Evolutionary conservation across 768 basidiomycete genomes (phyloP), one percentile per base, ranked within the genome.

Genomic region (Phanerodontia chrysosporium): DNA sequence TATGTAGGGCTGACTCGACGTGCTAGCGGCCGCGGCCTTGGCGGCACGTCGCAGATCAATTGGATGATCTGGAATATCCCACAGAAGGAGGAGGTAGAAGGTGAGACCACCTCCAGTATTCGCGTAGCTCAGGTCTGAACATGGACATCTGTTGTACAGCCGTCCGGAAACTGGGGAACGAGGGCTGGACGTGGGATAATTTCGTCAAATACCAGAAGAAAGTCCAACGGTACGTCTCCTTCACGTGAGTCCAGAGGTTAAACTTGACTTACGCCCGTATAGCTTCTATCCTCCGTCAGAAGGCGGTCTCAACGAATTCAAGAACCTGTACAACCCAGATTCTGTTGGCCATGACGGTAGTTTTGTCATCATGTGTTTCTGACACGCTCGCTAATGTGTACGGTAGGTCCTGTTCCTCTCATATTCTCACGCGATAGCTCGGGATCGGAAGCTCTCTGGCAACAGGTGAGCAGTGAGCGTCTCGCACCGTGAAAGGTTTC

Each of bases 101-200:
- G 58, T 54, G 35, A 22, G 25, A 63, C 45, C 59, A n/a, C 3
- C 12, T 10, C 9, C 36, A 3, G 29, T 18, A 21, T 14, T 14
- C 14, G 14, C 8, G 32, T 14, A 55, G 36, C 13, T 45, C 8
- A 18, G 2, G n/a, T n/a, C n/a, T n/a, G n/a, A n/a, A n/a, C n/a
- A n/a, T n/a, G n/a, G n/a, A n/a, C n/a, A n/a, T n/a, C 62, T 1
- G 7, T 35, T 35, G 8, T n/a, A n/a, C n/a, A n/a, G 60, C 27
- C 35, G 29, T 42, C 8, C 56, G 58, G n/a, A 27, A 45, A 1
- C 30, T 62, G 21, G 61, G 61, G 0, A 62, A 62, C 36, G 46
- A 57, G 1, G 61, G 61, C 2, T 62, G 57, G 57, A 62, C 58
- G 10, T 62, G 61, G 61, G 36, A 55, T 4, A 58, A 54, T 28